Conservation (phyloP, 495 filamentous ascomycete species). For the Aspergillus biplanus region DNA sequence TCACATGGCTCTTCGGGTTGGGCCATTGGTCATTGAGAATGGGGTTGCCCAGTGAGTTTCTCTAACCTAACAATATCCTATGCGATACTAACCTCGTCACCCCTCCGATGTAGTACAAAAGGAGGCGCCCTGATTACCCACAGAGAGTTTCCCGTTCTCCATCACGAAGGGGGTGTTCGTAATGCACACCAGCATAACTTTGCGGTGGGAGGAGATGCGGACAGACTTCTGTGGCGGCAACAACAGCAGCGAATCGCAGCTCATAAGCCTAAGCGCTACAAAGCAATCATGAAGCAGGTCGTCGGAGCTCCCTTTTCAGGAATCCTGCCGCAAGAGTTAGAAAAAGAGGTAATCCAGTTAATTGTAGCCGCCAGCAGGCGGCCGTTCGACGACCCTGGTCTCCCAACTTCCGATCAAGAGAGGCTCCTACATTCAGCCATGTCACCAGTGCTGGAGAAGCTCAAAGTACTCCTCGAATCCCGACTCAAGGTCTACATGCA, state of each 20-base stretch:
- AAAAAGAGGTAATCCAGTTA: constrained; percentile 27
- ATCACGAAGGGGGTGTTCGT: constrained; percentile 3
- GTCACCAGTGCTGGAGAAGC: constrained; percentile 4
- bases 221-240: constrained; percentile 23
- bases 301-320: constrained; percentile 38
- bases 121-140: constrained; percentile 35
- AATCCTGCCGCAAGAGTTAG: constrained; percentile 25
- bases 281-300: constrained; percentile 46
- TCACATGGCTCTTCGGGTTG: constrained; percentile 46
- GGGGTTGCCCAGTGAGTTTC: constrained; percentile 32
- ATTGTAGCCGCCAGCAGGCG: constrained; percentile 21
- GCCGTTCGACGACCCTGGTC: constrained; percentile 14
- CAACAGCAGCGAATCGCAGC: constrained; percentile 7
- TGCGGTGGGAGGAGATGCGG: neutral
- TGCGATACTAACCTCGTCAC: neutral
- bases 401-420: neutral
- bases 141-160: constrained; percentile 24
- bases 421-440: neutral
- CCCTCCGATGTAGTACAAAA: constrained; percentile 25
- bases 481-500: constrained; percentile 25
- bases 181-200: neutral
- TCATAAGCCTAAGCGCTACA: constrained; percentile 33
- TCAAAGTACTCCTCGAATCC: constrained; percentile 17
- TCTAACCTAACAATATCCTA: no score
- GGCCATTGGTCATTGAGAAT: constrained; percentile 47